phyloP scores from a whole-genome alignment of 257 asterid genomes.

The Salvia rosmarinus region DNA sequence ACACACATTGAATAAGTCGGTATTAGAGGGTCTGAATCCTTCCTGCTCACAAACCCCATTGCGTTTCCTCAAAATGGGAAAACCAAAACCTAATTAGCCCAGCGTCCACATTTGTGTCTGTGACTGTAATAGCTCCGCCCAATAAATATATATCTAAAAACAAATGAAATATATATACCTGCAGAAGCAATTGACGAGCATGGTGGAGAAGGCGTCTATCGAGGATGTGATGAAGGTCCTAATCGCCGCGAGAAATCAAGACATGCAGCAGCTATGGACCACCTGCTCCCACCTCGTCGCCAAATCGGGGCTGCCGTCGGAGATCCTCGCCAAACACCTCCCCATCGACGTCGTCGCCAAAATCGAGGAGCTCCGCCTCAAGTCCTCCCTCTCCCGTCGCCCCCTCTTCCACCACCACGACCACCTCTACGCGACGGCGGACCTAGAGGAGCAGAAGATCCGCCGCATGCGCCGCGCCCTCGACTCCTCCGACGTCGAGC shows the following conservation, averaged over 20 bases:
- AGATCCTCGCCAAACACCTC: slow-evolving; percentile 76
- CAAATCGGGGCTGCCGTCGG: slow-evolving; percentile 86
- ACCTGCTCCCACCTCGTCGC: slow-evolving; percentile 83
- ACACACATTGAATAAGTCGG: too few species aligned
- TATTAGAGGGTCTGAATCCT: too few species aligned
- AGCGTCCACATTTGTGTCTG: too few species aligned
- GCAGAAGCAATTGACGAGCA: slow-evolving; percentile 76
- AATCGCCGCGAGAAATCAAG: slow-evolving; percentile 85
- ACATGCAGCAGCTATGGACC: slow-evolving; percentile 75
- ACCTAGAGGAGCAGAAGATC: slow-evolving; percentile 80
- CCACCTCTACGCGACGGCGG: slow-evolving; percentile 56
- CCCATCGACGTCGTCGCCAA: slow-evolving; percentile 77
- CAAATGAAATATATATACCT: neutral
- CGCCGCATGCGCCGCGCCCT: slow-evolving; percentile 88
- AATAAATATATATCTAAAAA: neutral
- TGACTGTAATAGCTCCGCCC: too few species aligned
- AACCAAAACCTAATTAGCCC: too few species aligned
- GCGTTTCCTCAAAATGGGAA: neutral
- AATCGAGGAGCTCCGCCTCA: slow-evolving; percentile 81
- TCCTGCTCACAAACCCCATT: neutral
- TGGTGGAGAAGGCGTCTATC: slow-evolving; percentile 89
- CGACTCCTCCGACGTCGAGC: slow-evolving; percentile 86
- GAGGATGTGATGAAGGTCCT: slow-evolving; percentile 92
- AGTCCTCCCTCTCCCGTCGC: slow-evolving; percentile 65
- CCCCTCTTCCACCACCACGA: slow-evolving; percentile 52